Conservation (phyloP, 163 green algal genomes). For the Scenedesmus sp. region DNA sequence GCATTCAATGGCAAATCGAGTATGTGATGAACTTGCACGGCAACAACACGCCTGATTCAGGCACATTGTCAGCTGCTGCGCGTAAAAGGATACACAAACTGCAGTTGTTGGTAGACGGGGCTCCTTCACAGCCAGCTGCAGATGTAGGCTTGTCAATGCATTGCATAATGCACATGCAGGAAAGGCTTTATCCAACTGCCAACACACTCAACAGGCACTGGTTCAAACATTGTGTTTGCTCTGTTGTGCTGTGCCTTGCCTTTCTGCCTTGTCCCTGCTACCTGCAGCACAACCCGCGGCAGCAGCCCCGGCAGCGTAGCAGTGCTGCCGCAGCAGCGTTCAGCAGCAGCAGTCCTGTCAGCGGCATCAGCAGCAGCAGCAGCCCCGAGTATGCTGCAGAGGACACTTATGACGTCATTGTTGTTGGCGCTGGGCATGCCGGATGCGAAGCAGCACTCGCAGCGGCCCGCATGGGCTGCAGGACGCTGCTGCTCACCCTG, state of each 20-base stretch:
- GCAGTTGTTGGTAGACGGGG: no score
- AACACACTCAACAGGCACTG: no score
- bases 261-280: background rate
- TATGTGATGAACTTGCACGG: no score
- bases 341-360: background rate
- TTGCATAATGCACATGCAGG: no score
- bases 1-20: no score
- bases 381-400: slow-evolving; percentile 63
- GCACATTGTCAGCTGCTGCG: no score
- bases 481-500: slow-evolving; percentile 96
- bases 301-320: slow-evolving; percentile 1
- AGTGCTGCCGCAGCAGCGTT: background rate
- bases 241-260: background rate
- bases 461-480: slow-evolving; percentile 86
- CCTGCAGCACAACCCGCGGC: slow-evolving; percentile 1
- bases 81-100: no score
- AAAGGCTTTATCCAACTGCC: no score
- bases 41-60: no score
- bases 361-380: background rate
- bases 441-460: slow-evolving; percentile 97
- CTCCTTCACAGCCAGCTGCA: no score
- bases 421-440: slow-evolving; percentile 96
- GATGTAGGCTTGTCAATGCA: no score
- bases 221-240: background rate
- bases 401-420: slow-evolving; percentile 97